A percentile compares a stretch with the other conserved stretches of the same genome.
Conservation (phyloP, 345 rosid genomes). For the Lepidium sativum region DNA sequence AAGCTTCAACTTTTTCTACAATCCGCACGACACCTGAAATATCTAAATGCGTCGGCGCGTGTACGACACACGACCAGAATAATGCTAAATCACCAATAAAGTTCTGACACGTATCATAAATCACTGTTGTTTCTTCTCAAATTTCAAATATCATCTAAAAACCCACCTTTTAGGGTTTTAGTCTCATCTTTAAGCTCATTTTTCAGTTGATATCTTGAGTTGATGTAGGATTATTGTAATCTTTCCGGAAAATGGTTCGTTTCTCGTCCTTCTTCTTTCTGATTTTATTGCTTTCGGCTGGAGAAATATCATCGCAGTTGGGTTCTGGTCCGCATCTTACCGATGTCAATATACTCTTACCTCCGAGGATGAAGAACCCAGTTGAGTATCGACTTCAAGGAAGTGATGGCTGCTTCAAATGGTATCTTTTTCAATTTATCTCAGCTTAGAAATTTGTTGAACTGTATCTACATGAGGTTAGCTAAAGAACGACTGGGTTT, state of each 20-base stretch:
- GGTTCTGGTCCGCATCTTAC: constrained; percentile 81
- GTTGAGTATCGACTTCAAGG: constrained; percentile 96
- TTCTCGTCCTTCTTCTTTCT: constrained; percentile 21
- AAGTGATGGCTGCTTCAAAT: constrained; percentile 94
- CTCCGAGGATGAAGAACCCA: constrained; percentile 82
- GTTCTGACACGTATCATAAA: constrained; percentile 8
- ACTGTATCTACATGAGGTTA: background rate
- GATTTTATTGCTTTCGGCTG: constrained; percentile 15
- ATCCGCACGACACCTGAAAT: background rate
- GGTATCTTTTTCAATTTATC: constrained; percentile 30
- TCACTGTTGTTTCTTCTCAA: background rate
- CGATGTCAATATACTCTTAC: constrained; percentile 83
- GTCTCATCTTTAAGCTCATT: constrained; percentile 4
- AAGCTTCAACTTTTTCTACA: too few species aligned
- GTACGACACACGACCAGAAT: background rate
- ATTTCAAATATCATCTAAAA: constrained; percentile 19
- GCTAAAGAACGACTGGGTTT: background rate
- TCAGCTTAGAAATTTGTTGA: background rate
- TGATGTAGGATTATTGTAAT: background rate
- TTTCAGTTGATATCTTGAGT: background rate
- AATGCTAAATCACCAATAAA: constrained; percentile 4
- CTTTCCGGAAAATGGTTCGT: constrained; percentile 21
- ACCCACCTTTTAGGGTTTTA: constrained; percentile 22
- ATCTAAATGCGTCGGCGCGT: background rate
- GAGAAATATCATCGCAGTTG: constrained; percentile 27